Conservation (phyloP, 352 stramenopile species). For the Pythium dissotocum region DNA sequence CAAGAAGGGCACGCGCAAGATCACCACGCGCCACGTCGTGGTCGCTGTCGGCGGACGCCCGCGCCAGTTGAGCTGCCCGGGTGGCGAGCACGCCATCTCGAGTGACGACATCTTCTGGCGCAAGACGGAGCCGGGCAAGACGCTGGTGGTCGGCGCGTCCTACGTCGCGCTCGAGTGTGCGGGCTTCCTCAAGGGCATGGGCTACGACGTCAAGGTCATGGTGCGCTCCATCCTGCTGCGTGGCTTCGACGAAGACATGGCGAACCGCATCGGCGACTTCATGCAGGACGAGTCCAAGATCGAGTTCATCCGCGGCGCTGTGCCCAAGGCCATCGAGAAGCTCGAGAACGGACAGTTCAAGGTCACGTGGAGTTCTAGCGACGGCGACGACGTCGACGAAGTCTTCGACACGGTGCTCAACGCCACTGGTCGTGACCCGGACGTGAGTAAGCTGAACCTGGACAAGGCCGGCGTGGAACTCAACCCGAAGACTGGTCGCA, state of each 20-base stretch:
- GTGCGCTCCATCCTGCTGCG: conserved; percentile 97
- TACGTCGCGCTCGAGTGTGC: conserved; percentile 99
- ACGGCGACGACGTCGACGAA: conserved; percentile 67
- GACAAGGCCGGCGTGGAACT: conserved; percentile 85
- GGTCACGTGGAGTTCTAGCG: conserved; percentile 76
- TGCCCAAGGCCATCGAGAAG: conserved; percentile 93
- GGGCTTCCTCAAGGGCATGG: conserved; percentile 95
- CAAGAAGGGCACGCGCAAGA: conserved; percentile 84
- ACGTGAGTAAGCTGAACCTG: conserved; percentile 91
- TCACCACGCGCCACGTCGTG: conserved; percentile 93
- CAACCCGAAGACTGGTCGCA: conserved; percentile 93
- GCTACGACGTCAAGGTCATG: conserved; percentile 96
- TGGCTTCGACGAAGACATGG: conserved; percentile 98
- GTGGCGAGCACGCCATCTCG: conserved; percentile 94
- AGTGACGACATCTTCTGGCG: conserved; percentile 88
- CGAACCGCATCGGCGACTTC: conserved; percentile 91
- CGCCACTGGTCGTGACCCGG: conserved; percentile 92
- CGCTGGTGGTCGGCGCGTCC: conserved; percentile 95
- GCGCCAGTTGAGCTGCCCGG: conserved; percentile 81
- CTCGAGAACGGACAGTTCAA: conserved; percentile 79
- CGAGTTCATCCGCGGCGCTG: conserved; percentile 89
- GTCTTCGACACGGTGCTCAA: conserved; percentile 97
- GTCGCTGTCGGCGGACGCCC: conserved; percentile 95
- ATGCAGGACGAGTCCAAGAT: conserved; percentile 92
- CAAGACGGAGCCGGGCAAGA: conserved; percentile 92